Evolutionary conservation across 306 rosid species (phyloP).

Genomic region (Dalbergia cochinchinensis): DNA sequence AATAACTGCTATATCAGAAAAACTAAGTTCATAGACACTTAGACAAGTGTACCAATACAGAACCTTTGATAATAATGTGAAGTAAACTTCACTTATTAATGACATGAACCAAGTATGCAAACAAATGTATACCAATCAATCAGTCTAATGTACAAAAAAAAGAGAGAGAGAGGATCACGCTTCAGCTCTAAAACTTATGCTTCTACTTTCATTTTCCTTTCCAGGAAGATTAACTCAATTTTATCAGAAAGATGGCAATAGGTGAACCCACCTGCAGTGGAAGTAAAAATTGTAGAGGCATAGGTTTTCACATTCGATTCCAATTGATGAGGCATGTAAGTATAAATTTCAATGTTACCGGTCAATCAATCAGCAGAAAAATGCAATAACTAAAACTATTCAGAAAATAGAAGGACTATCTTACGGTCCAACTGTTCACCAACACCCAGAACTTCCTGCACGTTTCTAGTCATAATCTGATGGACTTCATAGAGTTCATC

Average conservation of each 20-base stretch:
- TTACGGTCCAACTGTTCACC: conserved; percentile 99
- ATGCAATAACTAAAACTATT: conserved; percentile 34
- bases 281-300: neutral
- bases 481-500: conserved; percentile 99
- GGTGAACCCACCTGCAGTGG: neutral
- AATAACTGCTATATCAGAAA: neutral
- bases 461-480: conserved; percentile 99
- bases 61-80: conserved; percentile 21
- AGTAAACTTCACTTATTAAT: neutral
- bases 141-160: no score
- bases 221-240: neutral
- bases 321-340: neutral
- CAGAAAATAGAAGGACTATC: conserved; percentile 50
- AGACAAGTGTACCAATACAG: neutral
- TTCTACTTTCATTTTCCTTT: neutral
- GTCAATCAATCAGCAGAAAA: conserved; percentile 40
- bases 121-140: conserved; percentile 8
- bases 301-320: conserved; percentile 13
- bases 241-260: neutral
- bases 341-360: neutral
- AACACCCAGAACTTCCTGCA: conserved; percentile 99
- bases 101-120: conserved; percentile 28
- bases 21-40: neutral
- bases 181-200: neutral
- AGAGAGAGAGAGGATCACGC: neutral